A percentile compares a stretch with the other conserved stretches of the same genome.
phyloP scores from a whole-genome alignment of 2,329 filamentous ascomycete species.

The Teratosphaeriaceae sp. region DNA sequence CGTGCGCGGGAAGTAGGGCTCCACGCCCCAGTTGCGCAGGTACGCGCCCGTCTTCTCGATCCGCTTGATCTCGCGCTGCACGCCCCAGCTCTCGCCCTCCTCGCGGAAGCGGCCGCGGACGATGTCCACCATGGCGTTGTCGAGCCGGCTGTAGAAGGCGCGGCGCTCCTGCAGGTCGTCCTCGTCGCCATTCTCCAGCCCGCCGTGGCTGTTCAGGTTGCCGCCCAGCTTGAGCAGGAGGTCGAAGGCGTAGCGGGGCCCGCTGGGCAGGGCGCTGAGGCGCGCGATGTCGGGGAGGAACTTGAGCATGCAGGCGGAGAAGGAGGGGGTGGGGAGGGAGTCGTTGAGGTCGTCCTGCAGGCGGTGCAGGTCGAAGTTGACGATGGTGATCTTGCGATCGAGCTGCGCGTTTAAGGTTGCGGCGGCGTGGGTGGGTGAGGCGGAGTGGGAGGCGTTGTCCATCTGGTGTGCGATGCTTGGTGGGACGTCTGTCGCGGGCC shows the following conservation, averaged over 20 bases:
- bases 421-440: conserved; percentile 39
- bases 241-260: conserved; percentile 46
- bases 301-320: conserved; percentile 49
- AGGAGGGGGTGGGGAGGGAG: conserved; percentile 46
- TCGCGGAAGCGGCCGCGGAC: conserved; percentile 43
- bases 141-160: conserved; percentile 44
- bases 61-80: conserved; percentile 47
- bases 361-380: conserved; percentile 51
- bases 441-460: conserved; percentile 38
- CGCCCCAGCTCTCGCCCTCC: conserved; percentile 47
- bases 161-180: conserved; percentile 42
- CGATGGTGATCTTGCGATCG: conserved; percentile 52
- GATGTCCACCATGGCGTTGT: conserved; percentile 47
- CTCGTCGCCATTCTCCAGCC: conserved; percentile 43
- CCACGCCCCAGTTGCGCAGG: conserved; percentile 45
- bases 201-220: conserved; percentile 50
- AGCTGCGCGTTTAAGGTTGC: conserved; percentile 49
- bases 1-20: conserved; percentile 48
- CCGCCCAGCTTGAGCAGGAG: conserved; percentile 50
- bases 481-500: conserved; percentile 39
- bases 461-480: conserved; percentile 47
- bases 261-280: conserved; percentile 41
- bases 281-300: conserved; percentile 49
- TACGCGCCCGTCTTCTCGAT: conserved; percentile 51
- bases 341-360: conserved; percentile 51